A percentile compares a stretch with the other conserved stretches of the same genome.
These are phyloP conservation scores for Pythium guiyangense DNA, from an alignment of 352 stramenopile genomes.

Conservation along the genomic window DNA sequence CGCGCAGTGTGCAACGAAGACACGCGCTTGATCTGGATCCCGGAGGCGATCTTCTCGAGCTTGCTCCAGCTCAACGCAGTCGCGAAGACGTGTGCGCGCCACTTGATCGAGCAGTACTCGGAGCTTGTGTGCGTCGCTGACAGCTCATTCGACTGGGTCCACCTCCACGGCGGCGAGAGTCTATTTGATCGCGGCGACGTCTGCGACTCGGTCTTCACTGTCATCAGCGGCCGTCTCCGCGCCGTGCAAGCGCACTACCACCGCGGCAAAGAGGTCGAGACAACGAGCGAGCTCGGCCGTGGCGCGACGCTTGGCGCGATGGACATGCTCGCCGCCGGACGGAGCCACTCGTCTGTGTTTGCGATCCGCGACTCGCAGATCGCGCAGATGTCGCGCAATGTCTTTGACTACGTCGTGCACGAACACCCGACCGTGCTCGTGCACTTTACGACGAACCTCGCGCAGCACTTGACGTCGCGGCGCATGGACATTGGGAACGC, in stretches of 20 bases:
- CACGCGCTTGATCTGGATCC: conserved; percentile 46
- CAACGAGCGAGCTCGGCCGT: conserved; percentile 74
- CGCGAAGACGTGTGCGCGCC: conserved; percentile 43
- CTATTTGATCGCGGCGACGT: conserved; percentile 73
- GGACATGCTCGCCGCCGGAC: conserved; percentile 73
- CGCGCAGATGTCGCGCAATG: conserved; percentile 81
- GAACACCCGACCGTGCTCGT: conserved; percentile 60
- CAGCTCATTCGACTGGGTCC: conserved; percentile 80
- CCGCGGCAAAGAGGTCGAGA: conserved; percentile 62
- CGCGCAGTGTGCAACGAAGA: conserved; percentile 47
- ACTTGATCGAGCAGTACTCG: conserved; percentile 73
- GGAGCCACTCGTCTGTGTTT: conserved; percentile 81
- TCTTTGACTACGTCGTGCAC: conserved; percentile 84
- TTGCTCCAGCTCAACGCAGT: conserved; percentile 50
- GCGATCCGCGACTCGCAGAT: conserved; percentile 84
- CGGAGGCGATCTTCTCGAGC: conserved; percentile 49
- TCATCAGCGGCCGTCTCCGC: conserved; percentile 75
- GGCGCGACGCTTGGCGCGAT: conserved; percentile 74
- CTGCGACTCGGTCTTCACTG: conserved; percentile 76
- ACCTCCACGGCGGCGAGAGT: conserved; percentile 77
- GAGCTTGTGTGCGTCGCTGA: conserved; percentile 64
- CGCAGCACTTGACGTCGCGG: conserved; percentile 48
- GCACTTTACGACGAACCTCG: conserved; percentile 78
- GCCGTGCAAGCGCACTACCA: conserved; percentile 65
- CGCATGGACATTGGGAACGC: conserved; percentile 24